Percentiles rank a stretch among this genome's conserved stretches.
Conservation (phyloP, 371 early-diverging fungal species). For the Mucor racemosus region DNA sequence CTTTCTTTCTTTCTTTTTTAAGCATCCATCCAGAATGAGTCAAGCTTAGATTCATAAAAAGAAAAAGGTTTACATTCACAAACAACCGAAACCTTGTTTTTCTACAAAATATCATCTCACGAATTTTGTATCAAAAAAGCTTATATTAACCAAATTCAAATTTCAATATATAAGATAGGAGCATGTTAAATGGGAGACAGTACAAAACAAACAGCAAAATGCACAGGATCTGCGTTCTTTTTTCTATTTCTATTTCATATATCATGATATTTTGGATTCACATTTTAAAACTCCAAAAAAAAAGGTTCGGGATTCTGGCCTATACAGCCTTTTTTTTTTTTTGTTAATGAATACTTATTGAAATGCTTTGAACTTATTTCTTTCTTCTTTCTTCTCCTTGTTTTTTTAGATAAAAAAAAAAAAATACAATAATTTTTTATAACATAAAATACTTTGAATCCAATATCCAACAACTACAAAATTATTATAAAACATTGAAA, state of each 20-base stretch:
- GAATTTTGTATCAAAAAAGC: no score
- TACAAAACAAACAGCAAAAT: background rate
- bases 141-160: background rate
- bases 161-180: slow-evolving; percentile 1
- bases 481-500: background rate
- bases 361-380: background rate
- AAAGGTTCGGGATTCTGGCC: background rate
- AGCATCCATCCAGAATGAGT: background rate
- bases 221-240: background rate
- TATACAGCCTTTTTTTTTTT: background rate
- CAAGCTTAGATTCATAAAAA: background rate
- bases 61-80: background rate
- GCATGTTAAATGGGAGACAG: background rate
- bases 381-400: background rate
- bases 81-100: background rate
- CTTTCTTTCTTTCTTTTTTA: background rate
- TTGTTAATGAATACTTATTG: background rate
- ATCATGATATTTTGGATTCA: background rate
- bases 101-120: background rate
- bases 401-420: background rate
- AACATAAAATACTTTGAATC: background rate
- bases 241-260: slow-evolving; percentile 1
- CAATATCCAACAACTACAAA: background rate
- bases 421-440: background rate
- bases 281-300: background rate